Base-by-base conservation (phyloP, 495 filamentous ascomycete species). In the Tuber borchii region DNA sequence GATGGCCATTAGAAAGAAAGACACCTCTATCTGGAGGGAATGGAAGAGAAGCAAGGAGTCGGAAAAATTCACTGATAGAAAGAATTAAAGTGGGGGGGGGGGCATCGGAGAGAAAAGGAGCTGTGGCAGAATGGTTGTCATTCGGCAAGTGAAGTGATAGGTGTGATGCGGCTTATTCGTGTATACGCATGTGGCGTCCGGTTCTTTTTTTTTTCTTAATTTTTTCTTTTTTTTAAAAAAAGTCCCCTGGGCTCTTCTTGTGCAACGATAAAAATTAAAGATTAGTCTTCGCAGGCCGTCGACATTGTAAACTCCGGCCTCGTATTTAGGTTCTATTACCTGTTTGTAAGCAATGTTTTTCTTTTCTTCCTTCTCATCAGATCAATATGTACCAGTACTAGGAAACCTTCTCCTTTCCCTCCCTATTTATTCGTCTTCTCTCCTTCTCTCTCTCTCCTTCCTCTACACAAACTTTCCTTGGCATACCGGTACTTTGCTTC, bases 1-100 rank as follows among this genome's bases (percentile, higher is more conserved):
- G 77, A 79, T 79, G 16, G 78, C 78, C 78, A 79, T 79, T 69
- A 61, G 39, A 37, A 22, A 73, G 43, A 31, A 8, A 34, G 8
- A 34, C 56, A 31, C 56, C 56, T 31, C 56, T 65, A 34, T 65
- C 26, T 6, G 56, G 56, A 34, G 56, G 26, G 56, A 17, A 16
- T 34, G 7, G 51, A 19, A 65, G 26, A 65, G 56, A 65, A 65
- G 26, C 34, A 65, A 34, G 31, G 14, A 19, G 56, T 14, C 17
- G 56, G 34, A 34, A 26, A 34, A 8, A 34, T 14, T 65, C 26
- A 34, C 26, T 65, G 56, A 34, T 65, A 34, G 56, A 65, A 65
- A 65, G 12, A 65, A 65, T 65, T 10, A 65, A 65, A 19, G 56
- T 7, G 56, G 56, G 31, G 56, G 14, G 56, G 2, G 2, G 34